A percentile compares a stretch with the other conserved stretches of the same genome.
Evolutionary conservation across 148 eudicot genomes (phyloP).

Genomic region (Salicornia ramosissima): DNA sequence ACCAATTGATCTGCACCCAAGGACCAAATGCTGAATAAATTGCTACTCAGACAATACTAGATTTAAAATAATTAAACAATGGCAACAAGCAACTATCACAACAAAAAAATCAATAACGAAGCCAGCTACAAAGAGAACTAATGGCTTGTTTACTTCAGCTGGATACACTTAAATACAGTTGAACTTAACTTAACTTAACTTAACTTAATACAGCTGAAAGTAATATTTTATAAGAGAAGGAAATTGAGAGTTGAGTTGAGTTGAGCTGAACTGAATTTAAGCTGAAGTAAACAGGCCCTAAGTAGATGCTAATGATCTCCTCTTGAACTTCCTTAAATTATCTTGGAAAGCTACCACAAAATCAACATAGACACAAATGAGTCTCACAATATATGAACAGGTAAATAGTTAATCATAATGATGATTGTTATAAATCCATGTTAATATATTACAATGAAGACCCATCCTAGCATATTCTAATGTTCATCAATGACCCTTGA

Average conservation of each 20-base stretch:
- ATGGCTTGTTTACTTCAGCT: too few relatives aligned
- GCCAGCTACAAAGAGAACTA: not conserved
- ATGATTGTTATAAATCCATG: not conserved
- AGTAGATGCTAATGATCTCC: not conserved
- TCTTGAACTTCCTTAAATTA: not conserved
- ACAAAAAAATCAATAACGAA: not conserved
- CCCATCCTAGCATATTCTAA: not conserved
- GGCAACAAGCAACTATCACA: not conserved
- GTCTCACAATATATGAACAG: not conserved
- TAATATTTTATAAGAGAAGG: too few relatives aligned
- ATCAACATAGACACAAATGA: not conserved
- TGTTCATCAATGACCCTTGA: not conserved
- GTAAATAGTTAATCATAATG: not conserved
- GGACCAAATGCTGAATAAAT: constrained; percentile 6
- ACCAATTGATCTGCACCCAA: constrained; percentile 72
- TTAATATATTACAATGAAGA: not conserved
- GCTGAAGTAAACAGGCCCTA: too few relatives aligned
- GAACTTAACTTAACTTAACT: too few relatives aligned
- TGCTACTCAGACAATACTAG: not conserved
- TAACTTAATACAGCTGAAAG: too few relatives aligned
- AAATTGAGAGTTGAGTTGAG: too few relatives aligned
- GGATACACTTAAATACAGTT: too few relatives aligned
- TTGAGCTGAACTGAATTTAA: too few relatives aligned
- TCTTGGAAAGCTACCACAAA: not conserved
- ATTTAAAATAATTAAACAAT: not conserved